A percentile compares a stretch with the other conserved stretches of the same genome.
These are phyloP conservation scores for Aquanectria penicillioides DNA, from an alignment of 2,329 filamentous ascomycete species.

Conservation along the genomic window DNA sequence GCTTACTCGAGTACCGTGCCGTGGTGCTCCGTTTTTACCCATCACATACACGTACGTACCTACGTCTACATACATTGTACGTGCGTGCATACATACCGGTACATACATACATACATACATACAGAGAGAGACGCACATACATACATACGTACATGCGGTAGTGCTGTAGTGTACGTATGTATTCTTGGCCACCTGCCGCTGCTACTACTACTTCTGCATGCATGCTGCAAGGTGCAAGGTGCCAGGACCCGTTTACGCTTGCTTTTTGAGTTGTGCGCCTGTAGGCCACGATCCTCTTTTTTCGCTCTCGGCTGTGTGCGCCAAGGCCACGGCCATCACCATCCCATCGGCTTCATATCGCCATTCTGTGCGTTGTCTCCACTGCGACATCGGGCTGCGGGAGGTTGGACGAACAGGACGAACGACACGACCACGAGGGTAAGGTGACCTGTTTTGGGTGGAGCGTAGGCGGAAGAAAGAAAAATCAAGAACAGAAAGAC, in stretches of 20 bases:
- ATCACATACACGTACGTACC: too few relatives aligned
- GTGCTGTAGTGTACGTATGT: too few relatives aligned
- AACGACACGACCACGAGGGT: slow-evolving; percentile 13
- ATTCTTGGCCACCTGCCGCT: slow-evolving; percentile 4
- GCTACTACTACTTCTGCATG: slow-evolving; percentile 11
- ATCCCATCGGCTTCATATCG: slow-evolving; percentile 2
- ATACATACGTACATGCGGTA: not conserved
- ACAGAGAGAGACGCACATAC: not conserved
- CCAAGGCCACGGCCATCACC: not conserved
- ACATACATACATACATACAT: not conserved
- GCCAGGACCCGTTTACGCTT: slow-evolving; percentile 26
- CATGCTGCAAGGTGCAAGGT: slow-evolving; percentile 28
- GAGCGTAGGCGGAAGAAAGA: not conserved
- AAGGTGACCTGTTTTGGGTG: slow-evolving; percentile 11
- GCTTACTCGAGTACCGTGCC: too few relatives aligned
- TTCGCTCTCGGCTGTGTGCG: not conserved
- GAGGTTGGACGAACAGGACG: not conserved
- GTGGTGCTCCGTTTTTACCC: too few relatives aligned
- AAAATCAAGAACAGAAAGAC: slow-evolving; percentile 5
- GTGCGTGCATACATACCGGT: too few relatives aligned
- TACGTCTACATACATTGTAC: too few relatives aligned
- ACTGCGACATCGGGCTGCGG: slow-evolving; percentile 24
- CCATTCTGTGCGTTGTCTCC: not conserved
- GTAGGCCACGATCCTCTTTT: slow-evolving; percentile 7
- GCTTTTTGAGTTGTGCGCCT: slow-evolving; percentile 18